Evolutionary conservation across 805 yeast genomes (phyloP).

Genomic region (Metschnikowia noctiluminum): DNA sequence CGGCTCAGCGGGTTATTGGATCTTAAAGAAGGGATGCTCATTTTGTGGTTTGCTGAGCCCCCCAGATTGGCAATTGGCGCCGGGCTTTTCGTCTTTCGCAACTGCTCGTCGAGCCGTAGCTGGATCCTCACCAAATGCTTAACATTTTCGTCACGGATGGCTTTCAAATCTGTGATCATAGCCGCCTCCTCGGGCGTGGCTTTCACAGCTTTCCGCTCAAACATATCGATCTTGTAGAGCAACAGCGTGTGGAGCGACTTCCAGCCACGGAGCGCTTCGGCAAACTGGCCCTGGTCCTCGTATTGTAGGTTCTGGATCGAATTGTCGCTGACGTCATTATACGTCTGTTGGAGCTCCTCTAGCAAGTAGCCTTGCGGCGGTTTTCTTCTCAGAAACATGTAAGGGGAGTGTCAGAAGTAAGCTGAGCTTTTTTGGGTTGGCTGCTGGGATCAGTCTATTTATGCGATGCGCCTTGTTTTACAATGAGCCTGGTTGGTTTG

Average conservation of each 20-base stretch:
- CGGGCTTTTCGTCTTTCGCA: conserved; percentile 10
- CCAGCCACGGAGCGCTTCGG: conserved; percentile 69
- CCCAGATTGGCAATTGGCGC: conserved; percentile 2
- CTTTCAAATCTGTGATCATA: conserved; percentile 27
- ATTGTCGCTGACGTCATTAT: conserved; percentile 58
- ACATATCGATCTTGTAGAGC: conserved; percentile 53
- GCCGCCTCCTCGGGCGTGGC: conserved; percentile 16
- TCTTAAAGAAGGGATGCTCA: conserved; percentile 30
- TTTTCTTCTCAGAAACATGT: conserved; percentile 53
- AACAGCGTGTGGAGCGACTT: conserved; percentile 63
- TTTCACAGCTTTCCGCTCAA: conserved; percentile 39
- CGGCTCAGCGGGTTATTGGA: conserved; percentile 13
- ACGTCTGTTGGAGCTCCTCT: conserved; percentile 57
- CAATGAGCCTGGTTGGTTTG: too few relatives aligned
- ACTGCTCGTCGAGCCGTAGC: conserved; percentile 35
- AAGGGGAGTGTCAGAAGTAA: too few relatives aligned
- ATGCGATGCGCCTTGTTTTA: too few relatives aligned
- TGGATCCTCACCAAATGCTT: conserved; percentile 41
- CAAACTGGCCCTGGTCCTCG: conserved; percentile 52
- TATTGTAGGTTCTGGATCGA: conserved; percentile 54
- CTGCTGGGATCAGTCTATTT: too few relatives aligned
- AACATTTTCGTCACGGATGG: conserved; percentile 41
- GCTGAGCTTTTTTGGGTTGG: background rate
- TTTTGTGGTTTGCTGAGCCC: conserved; percentile 9
- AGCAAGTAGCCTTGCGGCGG: conserved; percentile 51